Evolutionary conservation across 768 basidiomycete genomes (phyloP).

Genomic region (Hypholoma fasciculare): DNA sequence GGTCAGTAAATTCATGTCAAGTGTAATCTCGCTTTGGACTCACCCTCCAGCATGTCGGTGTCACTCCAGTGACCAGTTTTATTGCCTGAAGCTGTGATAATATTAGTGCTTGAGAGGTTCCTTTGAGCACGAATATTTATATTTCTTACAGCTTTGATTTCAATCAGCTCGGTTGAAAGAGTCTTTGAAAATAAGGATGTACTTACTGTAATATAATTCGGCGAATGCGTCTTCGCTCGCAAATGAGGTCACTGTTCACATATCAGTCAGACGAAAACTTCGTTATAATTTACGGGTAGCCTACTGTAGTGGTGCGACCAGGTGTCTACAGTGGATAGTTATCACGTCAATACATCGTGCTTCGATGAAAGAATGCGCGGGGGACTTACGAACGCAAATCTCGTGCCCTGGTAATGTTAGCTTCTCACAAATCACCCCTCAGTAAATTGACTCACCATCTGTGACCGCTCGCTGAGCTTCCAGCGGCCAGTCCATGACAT

Average conservation of each 20-base stretch:
- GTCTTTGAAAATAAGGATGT: not conserved
- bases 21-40: conserved; percentile 14
- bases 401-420: conserved; percentile 41
- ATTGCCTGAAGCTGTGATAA: conserved; percentile 47
- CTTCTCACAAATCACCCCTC: not conserved
- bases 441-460: conserved; percentile 38
- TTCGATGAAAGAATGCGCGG: not conserved
- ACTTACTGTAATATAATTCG: conserved; percentile 73
- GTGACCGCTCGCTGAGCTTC: conserved; percentile 53
- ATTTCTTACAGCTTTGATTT: conserved; percentile 19
- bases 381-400: conserved; percentile 56
- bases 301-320: conserved; percentile 62
- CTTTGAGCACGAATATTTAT: not conserved
- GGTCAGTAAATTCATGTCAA: not conserved
- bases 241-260: conserved; percentile 51
- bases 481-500: conserved; percentile 54
- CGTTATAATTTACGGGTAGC: conserved; percentile 12
- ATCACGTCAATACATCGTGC: not conserved
- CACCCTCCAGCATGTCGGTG: conserved; percentile 63
- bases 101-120: not conserved
- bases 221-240: conserved; percentile 69
- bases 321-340: conserved; percentile 33
- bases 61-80: conserved; percentile 55
- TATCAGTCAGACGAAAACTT: not conserved
- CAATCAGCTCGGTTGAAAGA: not conserved